Evolutionary conservation across 2,329 filamentous ascomycete species (phyloP).

Genomic region (Sordariomycetes sp.): DNA sequence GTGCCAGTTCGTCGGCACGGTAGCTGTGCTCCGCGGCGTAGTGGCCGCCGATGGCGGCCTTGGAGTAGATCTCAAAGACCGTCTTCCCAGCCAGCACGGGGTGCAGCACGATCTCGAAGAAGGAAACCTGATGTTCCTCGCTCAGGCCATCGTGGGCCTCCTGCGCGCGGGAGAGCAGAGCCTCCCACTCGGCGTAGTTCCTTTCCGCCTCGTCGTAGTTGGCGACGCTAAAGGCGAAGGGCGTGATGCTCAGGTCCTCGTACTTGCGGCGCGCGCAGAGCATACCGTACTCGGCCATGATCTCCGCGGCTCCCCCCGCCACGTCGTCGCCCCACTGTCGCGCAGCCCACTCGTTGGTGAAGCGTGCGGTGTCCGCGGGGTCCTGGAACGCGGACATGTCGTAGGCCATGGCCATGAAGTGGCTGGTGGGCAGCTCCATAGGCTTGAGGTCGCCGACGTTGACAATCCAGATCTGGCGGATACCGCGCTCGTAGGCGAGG

Average conservation of each 20-base stretch:
- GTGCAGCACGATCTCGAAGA: slow-evolving; percentile 47
- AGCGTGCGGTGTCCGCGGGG: slow-evolving; percentile 44
- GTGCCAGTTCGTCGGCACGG: no score
- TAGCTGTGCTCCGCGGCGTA: slow-evolving; percentile 34
- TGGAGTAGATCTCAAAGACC: slow-evolving; percentile 42
- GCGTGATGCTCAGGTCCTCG: slow-evolving; percentile 40
- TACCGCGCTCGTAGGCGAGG: slow-evolving; percentile 46
- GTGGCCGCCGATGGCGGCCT: slow-evolving; percentile 40
- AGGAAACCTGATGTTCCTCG: slow-evolving; percentile 29
- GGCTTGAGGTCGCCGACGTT: slow-evolving; percentile 59
- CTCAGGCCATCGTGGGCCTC: slow-evolving; percentile 30
- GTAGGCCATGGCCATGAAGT: slow-evolving; percentile 60
- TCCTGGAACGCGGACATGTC: slow-evolving; percentile 38
- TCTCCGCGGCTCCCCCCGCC: slow-evolving; percentile 37
- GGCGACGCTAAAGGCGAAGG: slow-evolving; percentile 45
- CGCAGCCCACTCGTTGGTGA: slow-evolving; percentile 33
- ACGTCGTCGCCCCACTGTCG: slow-evolving; percentile 43
- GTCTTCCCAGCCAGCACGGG: slow-evolving; percentile 46
- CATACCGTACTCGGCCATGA: slow-evolving; percentile 35
- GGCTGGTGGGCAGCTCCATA: slow-evolving; percentile 52
- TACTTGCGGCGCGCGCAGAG: slow-evolving; percentile 23
- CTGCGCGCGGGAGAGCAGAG: slow-evolving; percentile 31
- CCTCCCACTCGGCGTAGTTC: slow-evolving; percentile 39
- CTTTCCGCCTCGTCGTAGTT: slow-evolving; percentile 50
- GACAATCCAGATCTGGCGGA: slow-evolving; percentile 55